A percentile compares a stretch with the other conserved stretches of the same genome.
phyloP scores from a whole-genome alignment of 2,329 filamentous ascomycete genomes.

The Aspergillus sp. region DNA sequence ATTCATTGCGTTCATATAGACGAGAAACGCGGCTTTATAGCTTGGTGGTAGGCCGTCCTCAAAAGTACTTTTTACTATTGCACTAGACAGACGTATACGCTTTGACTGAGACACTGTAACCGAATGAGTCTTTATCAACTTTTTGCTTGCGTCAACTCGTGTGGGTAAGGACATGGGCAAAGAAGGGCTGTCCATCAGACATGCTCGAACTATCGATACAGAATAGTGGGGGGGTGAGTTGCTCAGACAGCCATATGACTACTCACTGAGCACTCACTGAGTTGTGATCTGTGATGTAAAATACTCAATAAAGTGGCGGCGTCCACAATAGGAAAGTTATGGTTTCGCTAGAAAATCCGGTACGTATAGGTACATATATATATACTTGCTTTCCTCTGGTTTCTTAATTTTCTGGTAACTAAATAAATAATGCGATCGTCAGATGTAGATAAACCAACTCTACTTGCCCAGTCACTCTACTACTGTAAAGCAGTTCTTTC shows the following conservation, averaged over 20 bases:
- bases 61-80: not conserved
- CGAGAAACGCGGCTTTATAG: not conserved
- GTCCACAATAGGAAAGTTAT: conserved; percentile 3
- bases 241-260: not conserved
- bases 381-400: no score
- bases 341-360: conserved; percentile 7
- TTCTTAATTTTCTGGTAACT: no score
- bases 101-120: no score
- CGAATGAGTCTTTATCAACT: not conserved
- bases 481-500: no score
- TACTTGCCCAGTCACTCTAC: no score
- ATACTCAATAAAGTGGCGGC: conserved; percentile 3
- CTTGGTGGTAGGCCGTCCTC: not conserved
- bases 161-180: not conserved
- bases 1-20: not conserved
- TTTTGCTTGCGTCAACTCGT: not conserved
- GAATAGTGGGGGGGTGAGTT: not conserved
- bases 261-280: conserved; percentile 5
- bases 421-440: no score
- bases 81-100: not conserved
- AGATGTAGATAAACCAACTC: no score
- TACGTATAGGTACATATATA: conserved; percentile 7
- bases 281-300: no score
- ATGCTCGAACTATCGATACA: not conserved
- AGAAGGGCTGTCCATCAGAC: not conserved